Conservation (phyloP, 2,329 filamentous ascomycete species). For the Stagonosporopsis rhizophila region DNA sequence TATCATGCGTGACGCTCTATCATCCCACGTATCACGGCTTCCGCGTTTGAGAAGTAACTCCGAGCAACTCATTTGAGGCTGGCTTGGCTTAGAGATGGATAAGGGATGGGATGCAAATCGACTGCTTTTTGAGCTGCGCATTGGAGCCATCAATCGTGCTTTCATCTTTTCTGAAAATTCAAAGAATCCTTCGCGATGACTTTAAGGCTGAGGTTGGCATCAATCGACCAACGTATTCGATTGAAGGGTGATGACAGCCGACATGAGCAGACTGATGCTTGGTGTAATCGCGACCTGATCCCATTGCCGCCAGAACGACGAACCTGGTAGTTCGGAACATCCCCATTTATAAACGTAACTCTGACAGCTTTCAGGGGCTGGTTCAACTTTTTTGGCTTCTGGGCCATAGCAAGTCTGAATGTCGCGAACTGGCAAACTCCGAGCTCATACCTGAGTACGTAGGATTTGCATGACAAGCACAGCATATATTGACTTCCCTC, state of each 20-base stretch:
- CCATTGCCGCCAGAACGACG: constrained; percentile 48
- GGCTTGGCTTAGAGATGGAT: neutral
- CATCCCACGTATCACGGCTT: constrained; percentile 10
- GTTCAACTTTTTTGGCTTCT: constrained; percentile 54
- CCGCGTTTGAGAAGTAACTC: constrained; percentile 3
- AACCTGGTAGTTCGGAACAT: constrained; percentile 40
- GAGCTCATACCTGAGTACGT: constrained; percentile 54
- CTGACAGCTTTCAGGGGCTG: constrained; percentile 26
- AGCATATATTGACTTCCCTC: constrained; percentile 3
- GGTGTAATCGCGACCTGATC: constrained; percentile 50
- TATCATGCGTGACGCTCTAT: constrained; percentile 4
- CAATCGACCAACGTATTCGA: constrained; percentile 42
- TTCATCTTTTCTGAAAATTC: neutral
- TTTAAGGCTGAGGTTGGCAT: constrained; percentile 21
- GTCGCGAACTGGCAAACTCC: constrained; percentile 58
- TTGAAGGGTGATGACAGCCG: constrained; percentile 51
- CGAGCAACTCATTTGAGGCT: neutral
- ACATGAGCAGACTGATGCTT: constrained; percentile 56
- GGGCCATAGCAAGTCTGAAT: constrained; percentile 52
- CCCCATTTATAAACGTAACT: neutral
- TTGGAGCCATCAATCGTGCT: neutral
- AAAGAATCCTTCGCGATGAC: neutral
- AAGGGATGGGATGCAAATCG: neutral
- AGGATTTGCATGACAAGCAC: neutral
- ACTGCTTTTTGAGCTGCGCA: neutral